These are phyloP conservation scores for Fraxinus greggii DNA, from an alignment of 305 asterid genomes.

Conservation along the genomic window DNA sequence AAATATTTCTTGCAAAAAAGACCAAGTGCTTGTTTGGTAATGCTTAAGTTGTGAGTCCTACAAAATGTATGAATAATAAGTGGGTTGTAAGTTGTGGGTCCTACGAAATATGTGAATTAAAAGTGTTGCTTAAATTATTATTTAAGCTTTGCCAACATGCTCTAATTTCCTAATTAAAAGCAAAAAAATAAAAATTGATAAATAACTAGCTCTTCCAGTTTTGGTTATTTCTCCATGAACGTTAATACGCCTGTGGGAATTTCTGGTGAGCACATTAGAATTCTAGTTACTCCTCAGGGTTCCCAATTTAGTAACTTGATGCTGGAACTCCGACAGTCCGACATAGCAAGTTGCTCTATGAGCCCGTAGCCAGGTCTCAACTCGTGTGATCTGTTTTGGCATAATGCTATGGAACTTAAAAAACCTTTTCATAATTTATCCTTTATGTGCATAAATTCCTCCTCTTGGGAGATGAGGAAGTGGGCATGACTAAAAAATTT, in stretches of 20 bases:
- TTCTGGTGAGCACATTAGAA: not conserved
- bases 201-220: not conserved
- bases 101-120: too few relatives aligned
- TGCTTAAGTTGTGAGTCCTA: too few relatives aligned
- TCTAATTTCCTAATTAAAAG: not conserved
- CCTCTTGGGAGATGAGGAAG: not conserved
- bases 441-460: not conserved
- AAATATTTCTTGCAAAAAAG: too few relatives aligned
- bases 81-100: too few relatives aligned
- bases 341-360: not conserved
- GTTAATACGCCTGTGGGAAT: not conserved
- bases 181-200: too few relatives aligned
- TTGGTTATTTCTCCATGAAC: not conserved
- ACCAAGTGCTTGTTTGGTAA: too few relatives aligned
- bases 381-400: not conserved
- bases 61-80: too few relatives aligned
- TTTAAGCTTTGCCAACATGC: not conserved
- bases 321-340: not conserved
- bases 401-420: not conserved
- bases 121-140: not conserved
- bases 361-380: not conserved
- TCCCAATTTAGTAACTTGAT: not conserved
- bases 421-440: not conserved
- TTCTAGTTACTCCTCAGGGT: not conserved
- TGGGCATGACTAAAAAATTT: not conserved